phyloP scores from a whole-genome alignment of 805 yeast species.

The Wickerhamiella parazyma region DNA sequence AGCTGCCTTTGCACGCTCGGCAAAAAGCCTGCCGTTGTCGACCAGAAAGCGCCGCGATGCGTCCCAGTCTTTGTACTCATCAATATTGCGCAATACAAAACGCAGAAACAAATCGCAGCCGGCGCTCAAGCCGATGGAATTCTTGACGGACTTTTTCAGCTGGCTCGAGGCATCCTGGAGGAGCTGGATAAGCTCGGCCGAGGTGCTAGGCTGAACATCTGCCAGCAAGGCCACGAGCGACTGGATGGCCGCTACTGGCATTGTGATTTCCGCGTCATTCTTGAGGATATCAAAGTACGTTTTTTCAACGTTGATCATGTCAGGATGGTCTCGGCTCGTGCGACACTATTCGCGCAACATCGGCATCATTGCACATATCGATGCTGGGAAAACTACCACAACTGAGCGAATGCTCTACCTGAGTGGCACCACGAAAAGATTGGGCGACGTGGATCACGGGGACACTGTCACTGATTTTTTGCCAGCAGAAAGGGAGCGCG shows the following conservation, averaged over 20 bases:
- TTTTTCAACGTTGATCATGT: constrained; percentile 62
- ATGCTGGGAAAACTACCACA: constrained; percentile 97
- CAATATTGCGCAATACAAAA: constrained; percentile 79
- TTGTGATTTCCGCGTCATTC: constrained; percentile 93
- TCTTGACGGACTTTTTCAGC: constrained; percentile 66
- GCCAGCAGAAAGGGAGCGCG: constrained; percentile 81
- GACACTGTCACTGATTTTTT: constrained; percentile 91
- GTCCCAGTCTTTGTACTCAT: constrained; percentile 84
- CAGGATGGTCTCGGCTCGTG: constrained; percentile 1
- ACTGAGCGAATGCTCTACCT: constrained; percentile 92
- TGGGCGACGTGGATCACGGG: constrained; percentile 91
- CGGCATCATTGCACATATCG: constrained; percentile 97
- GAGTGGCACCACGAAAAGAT: constrained; percentile 61
- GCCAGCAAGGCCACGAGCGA: constrained; percentile 72
- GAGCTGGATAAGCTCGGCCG: constrained; percentile 77
- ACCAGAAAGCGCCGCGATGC: constrained; percentile 77
- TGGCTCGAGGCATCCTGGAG: constrained; percentile 63
- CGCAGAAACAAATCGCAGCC: constrained; percentile 96
- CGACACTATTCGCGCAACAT: constrained; percentile 43
- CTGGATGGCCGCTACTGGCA: constrained; percentile 99
- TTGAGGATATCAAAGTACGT: constrained; percentile 67
- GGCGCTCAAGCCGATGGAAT: constrained; percentile 86
- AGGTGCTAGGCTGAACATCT: constrained; percentile 79
- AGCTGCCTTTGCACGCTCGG: constrained; percentile 81
- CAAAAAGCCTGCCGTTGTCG: constrained; percentile 84